Percentiles rank a stretch among this genome's conserved stretches.
Conservation (phyloP, 768 basidiomycete species). For the Boletus subcaerulescens region DNA sequence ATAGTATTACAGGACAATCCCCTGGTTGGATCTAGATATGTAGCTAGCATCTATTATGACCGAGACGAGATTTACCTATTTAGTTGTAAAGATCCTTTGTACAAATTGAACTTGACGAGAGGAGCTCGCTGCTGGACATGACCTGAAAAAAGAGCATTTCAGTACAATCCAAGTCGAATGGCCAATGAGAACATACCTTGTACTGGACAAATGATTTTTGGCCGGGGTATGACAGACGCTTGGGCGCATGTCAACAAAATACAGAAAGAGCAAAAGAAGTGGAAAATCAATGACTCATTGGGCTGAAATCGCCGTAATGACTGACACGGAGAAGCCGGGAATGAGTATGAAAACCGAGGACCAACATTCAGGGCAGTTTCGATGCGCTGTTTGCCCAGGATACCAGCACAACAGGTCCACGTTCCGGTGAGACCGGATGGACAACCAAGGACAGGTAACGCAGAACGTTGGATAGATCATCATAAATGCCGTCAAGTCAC, state of each 20-base stretch:
- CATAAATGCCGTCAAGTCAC: background rate
- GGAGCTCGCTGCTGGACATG: no score
- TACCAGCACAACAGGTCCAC: background rate
- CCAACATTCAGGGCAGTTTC: no score
- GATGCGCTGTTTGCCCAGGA: background rate
- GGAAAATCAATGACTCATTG: background rate
- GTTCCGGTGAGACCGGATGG: background rate
- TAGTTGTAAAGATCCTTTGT: background rate
- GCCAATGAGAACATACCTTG: background rate
- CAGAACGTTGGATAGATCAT: no score
- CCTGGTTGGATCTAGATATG: background rate
- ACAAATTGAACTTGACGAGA: background rate
- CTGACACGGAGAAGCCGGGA: no score
- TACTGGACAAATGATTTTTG: background rate
- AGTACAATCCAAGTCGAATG: no score
- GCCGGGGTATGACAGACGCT: background rate
- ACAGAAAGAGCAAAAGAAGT: background rate
- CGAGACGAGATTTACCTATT: background rate
- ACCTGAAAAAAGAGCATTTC: no score
- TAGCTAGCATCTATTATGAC: background rate
- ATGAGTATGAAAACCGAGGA: no score
- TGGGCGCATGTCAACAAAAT: no score
- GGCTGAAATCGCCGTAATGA: no score
- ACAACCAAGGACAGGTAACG: no score
- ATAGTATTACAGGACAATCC: background rate